Percentiles rank a stretch among this genome's conserved stretches.
These are phyloP conservation scores for Colletotrichum nymphaeae DNA, from an alignment of 2,329 filamentous ascomycete species.

Conservation along the genomic window DNA sequence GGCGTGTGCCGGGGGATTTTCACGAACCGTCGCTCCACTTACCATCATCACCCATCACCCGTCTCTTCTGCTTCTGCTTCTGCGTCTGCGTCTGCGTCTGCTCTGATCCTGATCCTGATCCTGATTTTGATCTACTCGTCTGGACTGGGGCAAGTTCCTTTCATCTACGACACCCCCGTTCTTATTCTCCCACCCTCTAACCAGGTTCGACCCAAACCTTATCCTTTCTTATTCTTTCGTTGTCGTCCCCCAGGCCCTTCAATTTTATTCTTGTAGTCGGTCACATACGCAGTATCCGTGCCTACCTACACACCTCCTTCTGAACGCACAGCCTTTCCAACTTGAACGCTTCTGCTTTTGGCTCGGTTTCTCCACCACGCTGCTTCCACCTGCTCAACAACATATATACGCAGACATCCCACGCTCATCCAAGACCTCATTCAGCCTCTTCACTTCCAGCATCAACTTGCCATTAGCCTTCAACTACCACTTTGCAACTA, in stretches of 20 bases:
- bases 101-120: neutral
- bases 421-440: slow-evolving; percentile 3
- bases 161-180: neutral
- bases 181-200: slow-evolving; percentile 22
- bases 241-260: slow-evolving; percentile 17
- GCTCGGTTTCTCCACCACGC: slow-evolving; percentile 31
- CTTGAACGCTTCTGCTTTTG: slow-evolving; percentile 7
- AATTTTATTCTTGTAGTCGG: slow-evolving; percentile 28
- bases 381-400: slow-evolving; percentile 31
- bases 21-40: slow-evolving; percentile 29
- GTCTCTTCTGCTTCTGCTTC: neutral
- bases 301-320: neutral
- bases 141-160: neutral
- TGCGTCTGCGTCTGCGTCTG: neutral
- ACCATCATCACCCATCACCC: slow-evolving; percentile 8
- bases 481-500: neutral
- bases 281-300: neutral
- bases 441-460: slow-evolving; percentile 17
- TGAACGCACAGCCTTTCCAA: slow-evolving; percentile 25
- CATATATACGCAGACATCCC: slow-evolving; percentile 32
- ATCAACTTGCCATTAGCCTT: neutral
- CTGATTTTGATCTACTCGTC: slow-evolving; percentile 11
- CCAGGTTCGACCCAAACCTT: slow-evolving; percentile 32
- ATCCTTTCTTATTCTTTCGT: slow-evolving; percentile 32
- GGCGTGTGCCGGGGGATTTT: slow-evolving; percentile 15